These are phyloP conservation scores for Fusarium luffae DNA, from an alignment of 2,329 filamentous ascomycete genomes.

Conservation along the genomic window DNA sequence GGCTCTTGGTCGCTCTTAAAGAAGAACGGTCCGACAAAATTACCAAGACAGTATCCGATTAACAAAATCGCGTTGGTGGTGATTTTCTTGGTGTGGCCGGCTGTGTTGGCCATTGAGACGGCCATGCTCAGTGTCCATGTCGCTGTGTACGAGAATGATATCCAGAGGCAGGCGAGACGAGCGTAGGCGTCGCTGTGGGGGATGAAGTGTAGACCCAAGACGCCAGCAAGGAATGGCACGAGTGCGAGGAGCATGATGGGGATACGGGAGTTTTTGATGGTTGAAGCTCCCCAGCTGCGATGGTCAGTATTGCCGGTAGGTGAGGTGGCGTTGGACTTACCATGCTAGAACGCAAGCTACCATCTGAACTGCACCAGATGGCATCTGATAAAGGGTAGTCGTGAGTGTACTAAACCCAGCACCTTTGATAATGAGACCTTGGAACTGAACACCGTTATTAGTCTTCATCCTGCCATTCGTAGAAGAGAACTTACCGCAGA, in stretches of 20 bases:
- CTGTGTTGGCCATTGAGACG: constrained; percentile 40
- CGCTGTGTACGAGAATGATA: constrained; percentile 44
- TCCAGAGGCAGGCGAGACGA: constrained; percentile 44
- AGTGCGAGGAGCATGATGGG: constrained; percentile 26
- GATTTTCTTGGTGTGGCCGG: constrained; percentile 54
- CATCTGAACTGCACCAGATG: constrained; percentile 31
- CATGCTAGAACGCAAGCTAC: constrained; percentile 27
- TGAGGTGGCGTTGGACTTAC: background rate
- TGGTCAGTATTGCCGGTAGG: background rate
- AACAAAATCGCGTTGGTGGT: constrained; percentile 60
- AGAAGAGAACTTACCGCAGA: background rate
- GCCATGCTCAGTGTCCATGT: constrained; percentile 46
- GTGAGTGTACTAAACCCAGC: constrained; percentile 35
- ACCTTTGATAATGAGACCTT: constrained; percentile 42
- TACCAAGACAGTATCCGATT: constrained; percentile 55
- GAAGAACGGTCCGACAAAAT: constrained; percentile 55
- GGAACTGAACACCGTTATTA: constrained; percentile 12
- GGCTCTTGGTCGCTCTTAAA: constrained; percentile 47
- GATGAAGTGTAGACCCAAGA: constrained; percentile 25
- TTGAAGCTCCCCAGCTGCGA: constrained; percentile 13
- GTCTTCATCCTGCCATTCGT: too few relatives aligned
- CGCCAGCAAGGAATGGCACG: constrained; percentile 21
- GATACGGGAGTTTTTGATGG: constrained; percentile 19
- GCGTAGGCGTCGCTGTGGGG: constrained; percentile 28
- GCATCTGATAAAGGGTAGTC: constrained; percentile 36